Evolutionary conservation across 805 yeast species (phyloP).

Genomic region (Hanseniaspora nectarophila): DNA sequence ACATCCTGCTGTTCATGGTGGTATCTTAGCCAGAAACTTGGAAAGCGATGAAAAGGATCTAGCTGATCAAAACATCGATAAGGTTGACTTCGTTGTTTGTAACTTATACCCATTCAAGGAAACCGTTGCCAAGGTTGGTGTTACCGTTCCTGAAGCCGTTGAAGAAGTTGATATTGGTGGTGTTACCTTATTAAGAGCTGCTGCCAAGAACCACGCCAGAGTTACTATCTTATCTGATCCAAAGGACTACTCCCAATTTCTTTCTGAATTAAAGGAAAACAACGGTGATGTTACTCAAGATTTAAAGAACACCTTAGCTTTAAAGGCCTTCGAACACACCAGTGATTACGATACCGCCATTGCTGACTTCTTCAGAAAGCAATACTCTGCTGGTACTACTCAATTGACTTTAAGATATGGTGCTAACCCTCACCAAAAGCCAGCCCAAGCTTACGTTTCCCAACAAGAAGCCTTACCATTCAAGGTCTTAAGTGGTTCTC

Average conservation of each 20-base stretch:
- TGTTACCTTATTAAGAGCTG: constrained; percentile 93
- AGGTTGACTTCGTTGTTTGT: constrained; percentile 94
- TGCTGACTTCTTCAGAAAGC: constrained; percentile 93
- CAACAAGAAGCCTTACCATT: constrained; percentile 83
- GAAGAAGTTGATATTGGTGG: constrained; percentile 98
- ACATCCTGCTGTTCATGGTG: constrained; percentile 98
- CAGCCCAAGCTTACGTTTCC: constrained; percentile 89
- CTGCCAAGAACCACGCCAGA: constrained; percentile 95
- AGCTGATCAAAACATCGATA: constrained; percentile 78
- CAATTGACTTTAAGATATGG: constrained; percentile 96
- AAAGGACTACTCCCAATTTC: constrained; percentile 74
- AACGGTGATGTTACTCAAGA: constrained; percentile 51
- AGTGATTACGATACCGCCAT: constrained; percentile 95
- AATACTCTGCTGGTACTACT: constrained; percentile 77
- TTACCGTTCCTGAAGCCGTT: constrained; percentile 92
- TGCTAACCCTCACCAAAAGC: constrained; percentile 98
- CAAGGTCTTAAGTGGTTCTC: constrained; percentile 86
- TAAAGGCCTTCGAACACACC: constrained; percentile 96
- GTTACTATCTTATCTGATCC: constrained; percentile 95
- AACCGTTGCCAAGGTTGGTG: constrained; percentile 89
- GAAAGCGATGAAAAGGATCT: constrained; percentile 85
- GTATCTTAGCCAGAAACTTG: constrained; percentile 86
- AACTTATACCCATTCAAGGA: constrained; percentile 97
- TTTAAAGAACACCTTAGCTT: constrained; percentile 72
- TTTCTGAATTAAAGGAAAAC: constrained; percentile 56